phyloP scores from a whole-genome alignment of 225 moss, liverwort and hornwort genomes.

The Bryoerythrophyllum caledonicum region DNA sequence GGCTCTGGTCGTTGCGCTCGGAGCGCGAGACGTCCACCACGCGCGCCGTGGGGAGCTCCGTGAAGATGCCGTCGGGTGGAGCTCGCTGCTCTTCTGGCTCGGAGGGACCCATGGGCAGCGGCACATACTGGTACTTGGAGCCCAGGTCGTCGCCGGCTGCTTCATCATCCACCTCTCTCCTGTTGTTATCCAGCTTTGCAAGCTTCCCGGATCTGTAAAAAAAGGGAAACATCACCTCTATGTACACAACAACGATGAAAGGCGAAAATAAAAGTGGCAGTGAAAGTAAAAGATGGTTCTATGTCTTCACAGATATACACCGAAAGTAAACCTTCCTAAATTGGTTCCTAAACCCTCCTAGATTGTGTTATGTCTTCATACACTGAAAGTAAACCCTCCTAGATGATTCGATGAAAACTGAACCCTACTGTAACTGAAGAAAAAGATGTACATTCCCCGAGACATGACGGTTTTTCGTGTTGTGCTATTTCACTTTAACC shows the following conservation, averaged over 20 bases:
- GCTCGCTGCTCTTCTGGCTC: conserved; percentile 18
- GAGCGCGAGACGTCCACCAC: conserved; percentile 49
- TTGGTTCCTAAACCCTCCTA: too few relatives aligned
- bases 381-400: too few relatives aligned
- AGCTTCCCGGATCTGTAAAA: conserved; percentile 12
- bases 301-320: too few relatives aligned
- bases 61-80: conserved; percentile 26
- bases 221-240: background rate
- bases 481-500: too few relatives aligned
- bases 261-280: too few relatives aligned
- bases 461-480: too few relatives aligned
- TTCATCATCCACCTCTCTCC: conserved; percentile 28
- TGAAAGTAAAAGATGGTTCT: too few relatives aligned
- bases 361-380: too few relatives aligned
- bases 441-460: background rate
- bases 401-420: background rate
- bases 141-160: conserved; percentile 30
- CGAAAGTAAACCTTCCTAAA: too few relatives aligned
- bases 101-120: conserved; percentile 48
- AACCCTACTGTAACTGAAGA: background rate
- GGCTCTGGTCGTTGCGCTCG: conserved; percentile 50
- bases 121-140: conserved; percentile 46
- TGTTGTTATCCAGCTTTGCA: conserved; percentile 38
- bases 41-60: conserved; percentile 45
- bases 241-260: too few relatives aligned